phyloP scores from a whole-genome alignment of 805 yeast species.

The Candida boidinii region DNA sequence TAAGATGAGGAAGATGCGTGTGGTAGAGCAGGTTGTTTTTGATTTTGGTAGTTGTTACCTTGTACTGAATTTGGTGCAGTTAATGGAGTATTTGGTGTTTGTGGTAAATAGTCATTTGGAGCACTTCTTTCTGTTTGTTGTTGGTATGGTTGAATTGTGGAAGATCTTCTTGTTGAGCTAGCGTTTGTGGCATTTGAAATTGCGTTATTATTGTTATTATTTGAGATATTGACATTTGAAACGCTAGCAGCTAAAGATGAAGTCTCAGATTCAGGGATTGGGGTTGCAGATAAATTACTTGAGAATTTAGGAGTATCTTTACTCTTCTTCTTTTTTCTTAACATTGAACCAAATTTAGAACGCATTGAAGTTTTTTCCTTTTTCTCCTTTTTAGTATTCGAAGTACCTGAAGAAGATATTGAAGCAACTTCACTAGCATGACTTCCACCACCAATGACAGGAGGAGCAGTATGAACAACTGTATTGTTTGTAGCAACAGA shows the following conservation, averaged over 20 bases:
- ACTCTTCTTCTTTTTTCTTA: constrained; percentile 45
- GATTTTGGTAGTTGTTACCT: not conserved
- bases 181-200: not conserved
- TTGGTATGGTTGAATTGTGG: not conserved
- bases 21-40: not conserved
- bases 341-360: constrained; percentile 70
- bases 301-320: constrained; percentile 12
- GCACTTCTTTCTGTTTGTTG: not conserved
- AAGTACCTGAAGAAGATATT: constrained; percentile 1
- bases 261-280: constrained; percentile 24
- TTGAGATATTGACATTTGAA: constrained; percentile 3
- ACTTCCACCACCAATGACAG: no score
- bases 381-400: constrained; percentile 7
- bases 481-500: constrained; percentile 3
- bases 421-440: constrained; percentile 1
- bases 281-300: constrained; percentile 9
- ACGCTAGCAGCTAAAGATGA: constrained; percentile 18
- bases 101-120: not conserved
- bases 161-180: not conserved
- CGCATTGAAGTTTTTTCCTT: constrained; percentile 35
- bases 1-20: constrained; percentile 6
- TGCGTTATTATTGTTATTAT: constrained; percentile 2
- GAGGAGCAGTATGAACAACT: no score
- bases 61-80: not conserved
- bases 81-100: not conserved